Evolutionary conservation across 2,329 filamentous ascomycete genomes (phyloP), one percentile per base, ranked within the genome.

Genomic region (Talaromyces piceae): DNA sequence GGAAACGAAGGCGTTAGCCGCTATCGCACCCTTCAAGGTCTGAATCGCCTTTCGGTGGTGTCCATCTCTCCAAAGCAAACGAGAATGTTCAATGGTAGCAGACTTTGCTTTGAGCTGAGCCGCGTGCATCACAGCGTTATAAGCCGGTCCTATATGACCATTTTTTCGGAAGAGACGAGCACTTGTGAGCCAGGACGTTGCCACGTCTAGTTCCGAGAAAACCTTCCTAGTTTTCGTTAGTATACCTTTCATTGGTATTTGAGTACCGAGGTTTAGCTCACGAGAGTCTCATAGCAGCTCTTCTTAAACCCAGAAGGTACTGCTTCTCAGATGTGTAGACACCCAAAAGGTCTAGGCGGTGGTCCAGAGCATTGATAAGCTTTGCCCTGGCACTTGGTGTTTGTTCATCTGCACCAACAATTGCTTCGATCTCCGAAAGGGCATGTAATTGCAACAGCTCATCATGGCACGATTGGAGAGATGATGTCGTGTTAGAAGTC

Each of bases 1-100:
- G 8, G 71, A 66, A 56, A 81, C 80, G 64, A 94, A 90, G n/a
- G 84, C 82, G 58, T 90, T 87, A 28, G 81, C 83, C 44, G 83
- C 80, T 57, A 98, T 95, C 20, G 91, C 91, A 41, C 88, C 84
- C 62, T 95, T 85, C 3, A 98, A 76, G 44, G 86, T 87, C 59
- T 95, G 89, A 54, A 98, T 98, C 1, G 93, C 94, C 69, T 97
- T 95, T 54, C 93, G 82, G 64, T 91, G 89, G 62, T 96, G 87
- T 0, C 89, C 88, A 65, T 96, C 90, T 59, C 87, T 89, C 90
- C 93, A 98, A 6, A 97, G 73, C 26, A 98, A 77, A 54, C 91
- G 84, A 2, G 93, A 90, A 66, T 98, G 91, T 66, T 98, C 94
- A 54, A 98, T 93, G 8, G 88, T 91, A 9, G 91, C 89, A 2